These are phyloP conservation scores for Chamaecyparis obtusa DNA, from an alignment of 75 land plant species.

Conservation along the genomic window DNA sequence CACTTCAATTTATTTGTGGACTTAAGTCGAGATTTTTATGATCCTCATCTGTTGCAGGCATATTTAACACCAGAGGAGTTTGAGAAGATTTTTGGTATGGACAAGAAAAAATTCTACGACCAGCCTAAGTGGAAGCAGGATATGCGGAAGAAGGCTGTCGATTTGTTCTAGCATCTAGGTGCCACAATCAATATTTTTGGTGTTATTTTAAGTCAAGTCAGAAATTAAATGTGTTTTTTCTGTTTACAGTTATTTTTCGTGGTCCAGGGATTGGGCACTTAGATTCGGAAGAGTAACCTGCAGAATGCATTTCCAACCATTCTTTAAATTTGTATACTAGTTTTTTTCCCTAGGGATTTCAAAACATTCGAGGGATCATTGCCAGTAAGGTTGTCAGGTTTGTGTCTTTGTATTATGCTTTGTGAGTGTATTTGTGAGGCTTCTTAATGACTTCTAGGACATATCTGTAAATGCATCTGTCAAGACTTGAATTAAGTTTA, in stretches of 20 bases:
- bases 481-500: neutral
- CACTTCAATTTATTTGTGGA: neutral
- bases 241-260: conserved; percentile 2
- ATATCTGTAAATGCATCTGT: conserved; percentile 12
- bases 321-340: conserved; percentile 16
- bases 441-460: conserved; percentile 5
- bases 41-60: conserved; percentile 37
- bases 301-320: conserved; percentile 5
- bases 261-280: neutral
- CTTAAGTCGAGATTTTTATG: neutral
- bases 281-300: conserved; percentile 9
- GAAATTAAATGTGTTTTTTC: neutral
- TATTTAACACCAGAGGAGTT: conserved; percentile 83
- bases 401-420: conserved; percentile 9
- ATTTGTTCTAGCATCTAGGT: conserved; percentile 76
- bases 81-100: conserved; percentile 72
- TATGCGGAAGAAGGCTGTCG: conserved; percentile 68
- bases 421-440: conserved; percentile 10
- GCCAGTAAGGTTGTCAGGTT: neutral
- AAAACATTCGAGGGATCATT: conserved; percentile 6
- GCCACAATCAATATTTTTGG: neutral
- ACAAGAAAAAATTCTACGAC: conserved; percentile 66
- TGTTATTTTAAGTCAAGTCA: neutral
- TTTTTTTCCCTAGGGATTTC: neutral
- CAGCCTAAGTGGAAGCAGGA: conserved; percentile 98